A percentile compares a stretch with the other conserved stretches of the same genome.
These are phyloP conservation scores for Capronia coronata DNA, from an alignment of 2,329 filamentous ascomycete species.

Conservation along the genomic window DNA sequence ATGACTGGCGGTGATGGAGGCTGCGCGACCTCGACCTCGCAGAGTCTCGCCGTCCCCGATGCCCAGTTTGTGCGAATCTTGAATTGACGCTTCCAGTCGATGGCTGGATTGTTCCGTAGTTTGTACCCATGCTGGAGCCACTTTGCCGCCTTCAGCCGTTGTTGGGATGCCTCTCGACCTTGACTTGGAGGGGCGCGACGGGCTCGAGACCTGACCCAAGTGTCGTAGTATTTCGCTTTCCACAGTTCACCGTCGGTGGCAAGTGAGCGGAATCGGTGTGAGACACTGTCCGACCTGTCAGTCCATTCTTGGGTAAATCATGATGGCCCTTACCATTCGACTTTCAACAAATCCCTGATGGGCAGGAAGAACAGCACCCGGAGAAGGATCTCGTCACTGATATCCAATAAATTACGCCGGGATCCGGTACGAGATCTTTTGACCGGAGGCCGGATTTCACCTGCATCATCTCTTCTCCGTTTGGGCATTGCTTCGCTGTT, in stretches of 20 bases:
- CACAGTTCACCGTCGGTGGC: slow-evolving; percentile 80
- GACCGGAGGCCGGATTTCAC: not conserved
- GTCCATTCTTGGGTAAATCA: not conserved
- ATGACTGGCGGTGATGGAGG: slow-evolving; percentile 56
- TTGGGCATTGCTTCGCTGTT: slow-evolving; percentile 13
- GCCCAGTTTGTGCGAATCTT: slow-evolving; percentile 88
- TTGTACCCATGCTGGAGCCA: slow-evolving; percentile 57
- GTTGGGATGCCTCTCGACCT: slow-evolving; percentile 28
- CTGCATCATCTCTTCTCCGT: slow-evolving; percentile 15
- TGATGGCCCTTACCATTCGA: slow-evolving; percentile 49
- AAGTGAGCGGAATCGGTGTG: slow-evolving; percentile 65
- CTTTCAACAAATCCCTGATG: slow-evolving; percentile 59
- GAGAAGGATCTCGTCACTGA: slow-evolving; percentile 84
- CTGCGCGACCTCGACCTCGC: slow-evolving; percentile 62
- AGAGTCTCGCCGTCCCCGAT: slow-evolving; percentile 69
- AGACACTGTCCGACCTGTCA: slow-evolving; percentile 53
- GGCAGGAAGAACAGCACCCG: slow-evolving; percentile 75
- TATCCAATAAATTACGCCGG: slow-evolving; percentile 50
- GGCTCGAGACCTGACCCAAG: slow-evolving; percentile 41
- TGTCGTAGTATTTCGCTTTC: slow-evolving; percentile 80
- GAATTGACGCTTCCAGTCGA: slow-evolving; percentile 84
- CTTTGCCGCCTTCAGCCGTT: slow-evolving; percentile 51
- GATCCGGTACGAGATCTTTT: slow-evolving; percentile 20
- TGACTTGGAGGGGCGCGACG: slow-evolving; percentile 21
- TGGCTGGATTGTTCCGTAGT: slow-evolving; percentile 46